A percentile compares a stretch with the other conserved stretches of the same genome.
phyloP scores from a whole-genome alignment of 2,329 filamentous ascomycete genomes.

The Talaromyces sp. region DNA sequence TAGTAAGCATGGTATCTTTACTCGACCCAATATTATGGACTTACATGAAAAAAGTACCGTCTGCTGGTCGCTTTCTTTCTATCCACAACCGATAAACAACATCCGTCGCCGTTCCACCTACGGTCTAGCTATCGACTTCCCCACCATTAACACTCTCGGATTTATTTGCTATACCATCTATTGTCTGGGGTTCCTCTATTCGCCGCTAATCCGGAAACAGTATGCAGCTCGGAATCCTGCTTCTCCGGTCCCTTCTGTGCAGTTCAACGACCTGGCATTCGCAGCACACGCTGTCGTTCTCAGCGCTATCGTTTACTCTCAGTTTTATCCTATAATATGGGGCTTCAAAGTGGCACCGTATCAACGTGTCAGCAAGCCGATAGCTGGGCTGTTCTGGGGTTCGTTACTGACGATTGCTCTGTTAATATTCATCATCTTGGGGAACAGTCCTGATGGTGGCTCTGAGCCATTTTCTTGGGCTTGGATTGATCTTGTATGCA shows the following conservation, averaged over 20 bases:
- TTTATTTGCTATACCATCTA: conserved; percentile 67
- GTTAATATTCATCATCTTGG: conserved; percentile 39
- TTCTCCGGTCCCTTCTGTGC: conserved; percentile 73
- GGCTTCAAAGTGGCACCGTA: conserved; percentile 59
- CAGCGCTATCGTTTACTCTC: conserved; percentile 67
- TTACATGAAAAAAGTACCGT: conserved; percentile 45
- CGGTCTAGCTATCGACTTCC: conserved; percentile 85
- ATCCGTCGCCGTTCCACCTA: conserved; percentile 68
- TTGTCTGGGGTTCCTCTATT: conserved; percentile 71
- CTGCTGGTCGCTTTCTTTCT: conserved; percentile 85
- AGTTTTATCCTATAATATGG: conserved; percentile 71
- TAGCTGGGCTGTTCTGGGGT: conserved; percentile 65
- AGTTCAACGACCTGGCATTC: conserved; percentile 85
- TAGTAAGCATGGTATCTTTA: conserved; percentile 46
- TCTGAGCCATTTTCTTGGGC: conserved; percentile 51
- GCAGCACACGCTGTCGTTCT: conserved; percentile 73
- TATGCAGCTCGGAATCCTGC: conserved; percentile 75
- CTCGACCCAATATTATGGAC: not conserved
- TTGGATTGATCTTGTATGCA: conserved; percentile 59
- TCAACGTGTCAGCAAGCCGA: conserved; percentile 54
- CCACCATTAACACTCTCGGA: conserved; percentile 61
- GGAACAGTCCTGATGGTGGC: conserved; percentile 37
- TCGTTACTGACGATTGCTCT: conserved; percentile 48
- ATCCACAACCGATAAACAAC: conserved; percentile 83
- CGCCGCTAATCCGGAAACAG: conserved; percentile 67